A percentile compares a stretch with the other conserved stretches of the same genome.
These are phyloP conservation scores for Trichosanthes truncata DNA, from an alignment of 306 rosid genomes.

Conservation along the genomic window DNA sequence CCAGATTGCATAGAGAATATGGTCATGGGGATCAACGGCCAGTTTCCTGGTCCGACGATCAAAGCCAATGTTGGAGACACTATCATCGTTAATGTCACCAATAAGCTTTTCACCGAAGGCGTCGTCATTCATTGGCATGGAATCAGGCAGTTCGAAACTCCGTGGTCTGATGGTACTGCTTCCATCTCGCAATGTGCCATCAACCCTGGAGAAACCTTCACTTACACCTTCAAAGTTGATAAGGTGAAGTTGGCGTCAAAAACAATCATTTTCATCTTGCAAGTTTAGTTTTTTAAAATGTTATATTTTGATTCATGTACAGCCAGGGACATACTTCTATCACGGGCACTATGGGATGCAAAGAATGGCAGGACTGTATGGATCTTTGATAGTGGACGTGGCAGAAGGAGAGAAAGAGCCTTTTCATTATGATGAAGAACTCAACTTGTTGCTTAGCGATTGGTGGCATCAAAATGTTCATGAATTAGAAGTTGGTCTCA, in stretches of 20 bases:
- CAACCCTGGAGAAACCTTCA: conserved; percentile 64
- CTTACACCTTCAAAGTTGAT: conserved; percentile 52
- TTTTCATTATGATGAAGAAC: conserved; percentile 60
- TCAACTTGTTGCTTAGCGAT: conserved; percentile 58
- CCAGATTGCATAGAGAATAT: conserved; percentile 52
- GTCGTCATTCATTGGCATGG: conserved; percentile 91
- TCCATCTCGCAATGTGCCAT: conserved; percentile 71
- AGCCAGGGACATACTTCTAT: conserved; percentile 78
- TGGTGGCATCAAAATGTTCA: conserved; percentile 52
- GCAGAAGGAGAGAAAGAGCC: conserved; percentile 43
- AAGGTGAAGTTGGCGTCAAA: too few species aligned
- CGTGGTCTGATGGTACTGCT: conserved; percentile 93
- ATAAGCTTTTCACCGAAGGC: conserved; percentile 66
- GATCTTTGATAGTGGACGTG: conserved; percentile 60
- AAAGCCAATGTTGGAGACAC: conserved; percentile 49
- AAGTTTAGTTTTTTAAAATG: too few species aligned
- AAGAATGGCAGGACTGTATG: conserved; percentile 75
- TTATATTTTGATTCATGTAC: too few species aligned
- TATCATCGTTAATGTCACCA: conserved; percentile 42
- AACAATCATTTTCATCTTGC: too few species aligned
- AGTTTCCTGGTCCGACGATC: conserved; percentile 76
- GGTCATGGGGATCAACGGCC: conserved; percentile 71
- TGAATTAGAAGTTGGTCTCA: conserved; percentile 60
- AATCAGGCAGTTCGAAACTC: conserved; percentile 47
- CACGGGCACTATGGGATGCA: conserved; percentile 89